phyloP scores from a whole-genome alignment of 2,329 filamentous ascomycete species.

The Fusarium ramigenum region DNA sequence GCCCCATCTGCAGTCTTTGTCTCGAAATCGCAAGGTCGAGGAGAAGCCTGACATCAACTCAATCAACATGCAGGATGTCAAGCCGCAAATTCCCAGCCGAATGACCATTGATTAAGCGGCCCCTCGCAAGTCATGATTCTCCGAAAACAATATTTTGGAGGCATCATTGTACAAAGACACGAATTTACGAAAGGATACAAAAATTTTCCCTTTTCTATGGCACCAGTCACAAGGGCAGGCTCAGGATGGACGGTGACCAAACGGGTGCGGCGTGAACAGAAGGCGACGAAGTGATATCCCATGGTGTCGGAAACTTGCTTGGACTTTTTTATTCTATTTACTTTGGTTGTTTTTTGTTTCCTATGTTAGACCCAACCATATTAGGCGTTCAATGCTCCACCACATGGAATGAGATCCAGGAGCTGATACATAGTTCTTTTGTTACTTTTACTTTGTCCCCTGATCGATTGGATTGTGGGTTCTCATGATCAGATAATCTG shows the following conservation, averaged over 20 bases:
- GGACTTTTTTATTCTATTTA: constrained; percentile 30
- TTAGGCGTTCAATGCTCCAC: constrained; percentile 40
- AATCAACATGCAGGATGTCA: constrained; percentile 66
- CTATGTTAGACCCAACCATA: constrained; percentile 36
- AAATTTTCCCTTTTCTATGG: constrained; percentile 37
- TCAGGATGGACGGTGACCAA: constrained; percentile 41
- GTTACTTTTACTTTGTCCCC: constrained; percentile 12
- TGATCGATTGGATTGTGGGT: constrained; percentile 16
- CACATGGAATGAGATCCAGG: constrained; percentile 35
- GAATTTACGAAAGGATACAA: constrained; percentile 48
- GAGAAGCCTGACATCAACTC: constrained; percentile 67
- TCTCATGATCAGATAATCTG: constrained; percentile 1
- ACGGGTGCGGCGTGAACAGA: constrained; percentile 41
- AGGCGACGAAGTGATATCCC: constrained; percentile 44
- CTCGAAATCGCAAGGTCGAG: constrained; percentile 53
- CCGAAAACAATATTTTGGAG: not conserved
- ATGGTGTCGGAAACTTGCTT: constrained; percentile 39
- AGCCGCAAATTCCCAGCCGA: constrained; percentile 62
- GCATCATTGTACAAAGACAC: constrained; percentile 48
- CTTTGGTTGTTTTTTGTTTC: constrained; percentile 32
- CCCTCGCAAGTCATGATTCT: constrained; percentile 14
- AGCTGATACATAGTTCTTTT: constrained; percentile 33
- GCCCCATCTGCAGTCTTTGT: constrained; percentile 74
- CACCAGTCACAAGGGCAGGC: constrained; percentile 45
- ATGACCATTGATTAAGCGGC: constrained; percentile 68